Evolutionary conservation across 352 stramenopile genomes (phyloP).

Genomic region (Phytophthora citricola): DNA sequence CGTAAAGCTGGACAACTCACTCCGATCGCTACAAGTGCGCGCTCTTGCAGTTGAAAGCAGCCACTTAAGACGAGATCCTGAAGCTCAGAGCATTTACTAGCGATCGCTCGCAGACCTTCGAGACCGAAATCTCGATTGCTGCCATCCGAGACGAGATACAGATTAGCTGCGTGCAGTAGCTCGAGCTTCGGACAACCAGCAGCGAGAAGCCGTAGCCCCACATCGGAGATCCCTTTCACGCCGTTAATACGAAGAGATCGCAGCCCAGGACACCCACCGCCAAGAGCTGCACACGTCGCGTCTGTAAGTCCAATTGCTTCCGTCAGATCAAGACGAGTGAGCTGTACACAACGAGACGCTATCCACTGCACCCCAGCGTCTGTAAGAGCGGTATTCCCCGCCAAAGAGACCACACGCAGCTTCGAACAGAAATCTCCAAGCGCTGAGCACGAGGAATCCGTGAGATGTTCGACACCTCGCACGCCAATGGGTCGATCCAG

Average conservation of each 20-base stretch:
- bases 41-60: slow-evolving; percentile 88
- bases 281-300: slow-evolving; percentile 57
- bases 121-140: slow-evolving; percentile 92
- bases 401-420: slow-evolving; percentile 70
- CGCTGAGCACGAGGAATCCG: slow-evolving; percentile 88
- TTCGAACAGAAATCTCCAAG: slow-evolving; percentile 68
- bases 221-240: slow-evolving; percentile 81
- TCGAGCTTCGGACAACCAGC: slow-evolving; percentile 84
- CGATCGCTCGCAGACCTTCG: slow-evolving; percentile 91
- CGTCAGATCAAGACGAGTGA: slow-evolving; percentile 84
- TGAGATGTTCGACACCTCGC: slow-evolving; percentile 78
- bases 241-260: slow-evolving; percentile 54
- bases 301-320: slow-evolving; percentile 90
- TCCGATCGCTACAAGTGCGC: slow-evolving; percentile 82
- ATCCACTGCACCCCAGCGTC: slow-evolving; percentile 93
- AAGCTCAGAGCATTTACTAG: slow-evolving; percentile 57
- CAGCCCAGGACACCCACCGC: slow-evolving; percentile 44
- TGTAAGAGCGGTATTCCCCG: slow-evolving; percentile 88
- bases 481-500: slow-evolving; percentile 54
- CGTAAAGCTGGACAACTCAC: slow-evolving; percentile 57
- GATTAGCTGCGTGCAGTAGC: slow-evolving; percentile 71
- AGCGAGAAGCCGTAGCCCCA: slow-evolving; percentile 85
- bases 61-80: slow-evolving; percentile 62
- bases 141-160: slow-evolving; percentile 94
- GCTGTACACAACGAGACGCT: slow-evolving; percentile 68